A percentile compares a stretch with the other conserved stretches of the same genome.
phyloP scores from a whole-genome alignment of 2,329 filamentous ascomycete genomes.

The Fusarium sp. region DNA sequence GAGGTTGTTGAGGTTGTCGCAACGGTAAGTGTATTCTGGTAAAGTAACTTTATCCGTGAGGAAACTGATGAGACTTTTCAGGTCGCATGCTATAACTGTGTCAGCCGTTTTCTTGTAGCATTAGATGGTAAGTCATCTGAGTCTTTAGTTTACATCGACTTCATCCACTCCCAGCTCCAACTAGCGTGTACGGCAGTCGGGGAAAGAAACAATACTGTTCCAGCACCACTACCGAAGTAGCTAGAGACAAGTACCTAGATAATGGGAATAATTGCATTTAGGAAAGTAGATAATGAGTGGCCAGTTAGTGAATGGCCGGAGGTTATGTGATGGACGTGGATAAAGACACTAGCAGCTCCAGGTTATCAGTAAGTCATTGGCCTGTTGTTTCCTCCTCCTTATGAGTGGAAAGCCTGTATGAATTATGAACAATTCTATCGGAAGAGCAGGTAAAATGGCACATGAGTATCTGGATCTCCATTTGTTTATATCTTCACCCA shows the following conservation, averaged over 20 bases:
- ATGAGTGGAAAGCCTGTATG: not conserved
- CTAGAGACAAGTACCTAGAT: not conserved
- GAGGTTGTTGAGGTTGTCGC: slow-evolving; percentile 1
- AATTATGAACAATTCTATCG: too few relatives aligned
- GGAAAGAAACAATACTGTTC: not conserved
- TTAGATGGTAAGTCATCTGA: not conserved
- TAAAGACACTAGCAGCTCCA: too few relatives aligned
- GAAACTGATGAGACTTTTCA: not conserved
- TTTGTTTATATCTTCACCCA: fast-evolving
- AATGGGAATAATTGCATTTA: not conserved
- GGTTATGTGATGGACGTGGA: too few relatives aligned
- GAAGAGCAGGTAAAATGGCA: too few relatives aligned
- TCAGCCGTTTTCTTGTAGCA: slow-evolving; percentile 9
- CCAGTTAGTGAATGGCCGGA: too few relatives aligned
- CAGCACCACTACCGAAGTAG: not conserved
- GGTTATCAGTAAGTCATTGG: too few relatives aligned
- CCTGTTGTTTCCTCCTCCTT: not conserved
- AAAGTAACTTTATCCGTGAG: fast-evolving
- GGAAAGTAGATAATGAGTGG: not conserved
- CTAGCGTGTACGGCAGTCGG: not conserved
- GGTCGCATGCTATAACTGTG: slow-evolving; percentile 2
- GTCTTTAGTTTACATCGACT: too few relatives aligned
- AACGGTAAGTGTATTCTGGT: not conserved
- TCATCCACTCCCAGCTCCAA: not conserved
- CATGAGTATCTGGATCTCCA: not conserved